phyloP scores from a whole-genome alignment of 1,284 basidiomycete species.

The Singerocomus rubriflavus region DNA sequence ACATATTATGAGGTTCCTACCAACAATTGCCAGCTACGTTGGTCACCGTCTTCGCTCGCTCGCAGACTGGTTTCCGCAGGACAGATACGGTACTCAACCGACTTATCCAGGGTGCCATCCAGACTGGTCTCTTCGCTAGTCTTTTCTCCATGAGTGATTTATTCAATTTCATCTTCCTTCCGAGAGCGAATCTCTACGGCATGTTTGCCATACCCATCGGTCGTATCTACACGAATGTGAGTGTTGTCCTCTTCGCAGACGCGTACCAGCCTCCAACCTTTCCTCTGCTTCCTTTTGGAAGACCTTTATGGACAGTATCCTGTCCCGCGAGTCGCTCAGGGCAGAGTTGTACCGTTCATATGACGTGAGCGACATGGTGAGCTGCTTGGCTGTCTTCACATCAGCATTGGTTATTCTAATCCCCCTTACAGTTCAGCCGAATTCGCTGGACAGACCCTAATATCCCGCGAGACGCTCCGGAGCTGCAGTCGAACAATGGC shows the following conservation, averaged over 20 bases:
- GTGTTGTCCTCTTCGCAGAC: neutral
- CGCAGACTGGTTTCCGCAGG: too few species aligned
- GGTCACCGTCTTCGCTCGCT: slow-evolving; percentile 30
- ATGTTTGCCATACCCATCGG: slow-evolving; percentile 35
- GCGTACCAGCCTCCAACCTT: neutral
- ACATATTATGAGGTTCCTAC: neutral
- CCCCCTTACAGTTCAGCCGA: neutral
- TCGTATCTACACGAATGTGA: slow-evolving; percentile 36
- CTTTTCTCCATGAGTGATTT: slow-evolving; percentile 45
- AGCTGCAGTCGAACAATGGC: neutral
- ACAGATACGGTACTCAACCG: too few species aligned
- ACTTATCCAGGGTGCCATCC: slow-evolving; percentile 45
- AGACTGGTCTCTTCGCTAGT: slow-evolving; percentile 44
- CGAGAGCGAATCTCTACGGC: slow-evolving; percentile 5
- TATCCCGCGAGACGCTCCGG: neutral
- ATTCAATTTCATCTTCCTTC: slow-evolving; percentile 35
- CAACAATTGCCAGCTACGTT: slow-evolving; percentile 25
- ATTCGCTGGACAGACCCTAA: neutral
- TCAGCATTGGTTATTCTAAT: neutral
- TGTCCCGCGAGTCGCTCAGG: slow-evolving; percentile 13
- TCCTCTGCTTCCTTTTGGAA: neutral
- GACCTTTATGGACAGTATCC: slow-evolving; percentile 18
- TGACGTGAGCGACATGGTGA: neutral
- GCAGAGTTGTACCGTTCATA: slow-evolving; percentile 2
- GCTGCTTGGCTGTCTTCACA: neutral